Base-by-base conservation (phyloP, 495 filamentous ascomycete species). In the Sordaria brevicollis region DNA sequence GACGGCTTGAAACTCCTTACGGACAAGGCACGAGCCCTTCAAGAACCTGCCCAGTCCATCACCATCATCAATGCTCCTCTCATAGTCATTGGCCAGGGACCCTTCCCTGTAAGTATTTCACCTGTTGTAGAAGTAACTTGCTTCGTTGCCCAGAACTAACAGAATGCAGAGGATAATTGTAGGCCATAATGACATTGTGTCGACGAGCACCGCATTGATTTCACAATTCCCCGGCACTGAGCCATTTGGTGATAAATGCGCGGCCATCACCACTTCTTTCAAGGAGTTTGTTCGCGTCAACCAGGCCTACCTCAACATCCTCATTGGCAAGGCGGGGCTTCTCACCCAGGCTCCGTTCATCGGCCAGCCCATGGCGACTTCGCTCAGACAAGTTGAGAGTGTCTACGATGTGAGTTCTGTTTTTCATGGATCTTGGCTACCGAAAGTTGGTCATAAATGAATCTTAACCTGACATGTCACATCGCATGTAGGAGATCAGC, bases 241-340 rank as follows among this genome's bases (percentile, higher is more conserved):
- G 8, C 11, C 25, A 2, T 3, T 35, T 6, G 54, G 13, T n/a
- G 68, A 57, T 13, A 49, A 71, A 13, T 69, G 70, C n/a, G 41
- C 41, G 8, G 25, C 21, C 17, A 69, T 76, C 4, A 43, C 68
- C 35, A 41, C 75, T 33, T 69, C 73, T 5, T 73, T 71, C 70
- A 19, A 49, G 19, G 49, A 67, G 19, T 79, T 79, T n/a, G 74
- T 74, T 62, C 3, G 29, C 4, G 74, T 73, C 36, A 71, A 75
- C 70, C 69, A 76, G 69, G 68, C 57, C 6, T 75, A 78, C 2
- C 72, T 81, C 36, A 74, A 76, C 71, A 75, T 76, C 36, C 10
- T 80, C 31, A 78, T 78, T 65, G 78, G 73, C 19, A 79, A 79
- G 71, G 72, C 74, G 29, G 74, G 71, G 8, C 5, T 79, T 33